Evolutionary conservation across 139 green algal genomes (phyloP), one percentile per base, ranked within the genome.

Genomic region (Micractinium conductrix): DNA sequence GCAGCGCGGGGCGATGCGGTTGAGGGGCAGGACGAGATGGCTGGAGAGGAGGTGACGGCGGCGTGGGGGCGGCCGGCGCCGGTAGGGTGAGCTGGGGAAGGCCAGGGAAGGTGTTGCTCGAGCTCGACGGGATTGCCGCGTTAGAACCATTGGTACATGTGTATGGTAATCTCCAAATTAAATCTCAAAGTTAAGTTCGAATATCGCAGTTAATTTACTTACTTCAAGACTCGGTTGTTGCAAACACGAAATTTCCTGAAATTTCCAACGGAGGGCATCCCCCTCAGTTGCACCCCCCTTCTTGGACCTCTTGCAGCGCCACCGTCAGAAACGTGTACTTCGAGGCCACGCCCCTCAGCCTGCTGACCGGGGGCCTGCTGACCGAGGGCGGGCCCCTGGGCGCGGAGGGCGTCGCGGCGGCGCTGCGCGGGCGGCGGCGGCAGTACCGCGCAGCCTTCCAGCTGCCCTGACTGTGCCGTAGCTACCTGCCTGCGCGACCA

Each of bases 281-380:
- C n/a, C n/a, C n/a, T n/a, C n/a, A n/a, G n/a, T n/a, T 55, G 40
- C 63, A 9, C 44, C 43, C 44, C 26, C 74, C n/a, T 19, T 4
- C 48, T 58, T 58, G 48, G 55, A 68, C 24, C n/a, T 82, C 2
- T 6, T 63, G 58, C 48, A 68, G 70, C 43, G 45, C 88, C 1
- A 17, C 6, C 0, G 83, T 91, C 17, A 72, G 86, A 30, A 91
- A 91, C 44, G 62, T 91, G 0, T 91, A 91, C 33, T 91, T 91
- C 71, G 88, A 91, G 86, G 55, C 63, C 35, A 85, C 84, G 33
- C 86, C 85, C 21, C 62, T 88, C n/a, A 9, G 55, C 10, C 50
- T 88, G 42, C 19, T 91, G 44, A 75, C 45, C n/a, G n/a, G n/a
- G 2, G 85, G 60, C 12, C 40, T 91, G 12, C 55, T 91, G 8